Percentiles rank a stretch among this genome's conserved stretches.
Evolutionary conservation across 163 green algal genomes (phyloP).

Genomic region (Chlorella variabilis): DNA sequence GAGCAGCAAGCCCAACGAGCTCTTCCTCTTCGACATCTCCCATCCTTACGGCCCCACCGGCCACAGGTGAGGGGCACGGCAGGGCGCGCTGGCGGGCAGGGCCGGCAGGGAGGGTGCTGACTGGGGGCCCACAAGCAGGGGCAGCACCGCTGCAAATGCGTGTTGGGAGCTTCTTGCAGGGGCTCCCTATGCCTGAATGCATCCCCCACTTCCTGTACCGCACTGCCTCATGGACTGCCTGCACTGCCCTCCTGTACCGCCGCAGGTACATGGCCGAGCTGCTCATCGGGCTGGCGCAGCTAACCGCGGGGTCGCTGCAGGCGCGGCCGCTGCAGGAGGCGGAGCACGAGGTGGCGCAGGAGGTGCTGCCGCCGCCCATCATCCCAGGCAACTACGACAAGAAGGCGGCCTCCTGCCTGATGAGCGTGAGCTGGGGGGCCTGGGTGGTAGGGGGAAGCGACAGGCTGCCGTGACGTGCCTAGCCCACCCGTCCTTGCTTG

Average conservation of each 20-base stretch:
- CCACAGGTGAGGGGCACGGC: slow-evolving; percentile 30
- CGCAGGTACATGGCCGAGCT: slow-evolving; percentile 40
- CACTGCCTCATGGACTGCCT: too few species aligned
- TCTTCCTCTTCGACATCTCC: slow-evolving; percentile 36
- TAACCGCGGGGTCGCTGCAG: slow-evolving; percentile 14
- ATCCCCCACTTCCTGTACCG: too few species aligned
- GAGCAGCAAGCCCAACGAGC: background rate
- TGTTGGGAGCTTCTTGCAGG: too few species aligned
- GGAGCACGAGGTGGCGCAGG: background rate
- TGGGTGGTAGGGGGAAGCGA: too few species aligned
- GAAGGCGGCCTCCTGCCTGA: slow-evolving; percentile 24
- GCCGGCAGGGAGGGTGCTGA: background rate
- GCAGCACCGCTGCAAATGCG: too few species aligned
- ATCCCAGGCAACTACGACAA: slow-evolving; percentile 39
- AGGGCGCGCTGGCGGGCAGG: too few species aligned
- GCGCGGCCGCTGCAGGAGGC: slow-evolving; percentile 1
- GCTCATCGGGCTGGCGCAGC: slow-evolving; percentile 34
- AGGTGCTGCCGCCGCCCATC: slow-evolving; percentile 35
- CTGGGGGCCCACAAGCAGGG: too few species aligned
- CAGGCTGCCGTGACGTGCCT: too few species aligned
- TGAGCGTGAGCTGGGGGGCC: slow-evolving; percentile 15
- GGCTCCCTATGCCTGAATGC: too few species aligned
- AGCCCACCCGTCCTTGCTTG: too few species aligned
- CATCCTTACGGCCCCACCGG: slow-evolving; percentile 42
- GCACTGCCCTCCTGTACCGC: too few species aligned